Evolutionary conservation across 495 filamentous ascomycete genomes (phyloP).

Genomic region (Aspergillus funiculosus): DNA sequence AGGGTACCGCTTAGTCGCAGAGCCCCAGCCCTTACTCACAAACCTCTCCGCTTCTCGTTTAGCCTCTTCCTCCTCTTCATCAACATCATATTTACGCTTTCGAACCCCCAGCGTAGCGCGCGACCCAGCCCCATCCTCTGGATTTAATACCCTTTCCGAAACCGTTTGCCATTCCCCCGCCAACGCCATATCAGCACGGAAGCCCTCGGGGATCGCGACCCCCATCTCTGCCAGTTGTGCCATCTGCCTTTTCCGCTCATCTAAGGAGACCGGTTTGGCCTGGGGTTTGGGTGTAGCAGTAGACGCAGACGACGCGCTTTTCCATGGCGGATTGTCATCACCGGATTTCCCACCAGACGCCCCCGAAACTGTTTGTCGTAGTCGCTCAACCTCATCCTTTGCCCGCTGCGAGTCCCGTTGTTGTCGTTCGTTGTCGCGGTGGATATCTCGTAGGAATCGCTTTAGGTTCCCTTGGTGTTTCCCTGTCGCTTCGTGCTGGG

Average conservation of each 20-base stretch:
- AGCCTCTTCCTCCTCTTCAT: conserved; percentile 54
- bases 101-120: conserved; percentile 46
- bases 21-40: conserved; percentile 69
- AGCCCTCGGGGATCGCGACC: conserved; percentile 75
- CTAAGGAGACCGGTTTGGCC: conserved; percentile 44
- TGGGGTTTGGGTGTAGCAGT: conserved; percentile 20
- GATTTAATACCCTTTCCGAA: conserved; percentile 45
- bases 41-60: conserved; percentile 58
- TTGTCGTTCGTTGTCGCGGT: conserved; percentile 70
- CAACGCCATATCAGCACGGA: conserved; percentile 73
- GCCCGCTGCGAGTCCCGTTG: conserved; percentile 74
- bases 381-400: conserved; percentile 75
- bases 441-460: conserved; percentile 82
- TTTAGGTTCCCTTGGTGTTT: conserved; percentile 87
- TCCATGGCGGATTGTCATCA: conserved; percentile 21
- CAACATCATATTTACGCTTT: conserved; percentile 62
- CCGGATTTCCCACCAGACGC: conserved; percentile 24
- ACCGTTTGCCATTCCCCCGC: conserved; percentile 86
- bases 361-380: conserved; percentile 68
- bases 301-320: conserved; percentile 21
- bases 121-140: conserved; percentile 36
- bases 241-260: conserved; percentile 77
- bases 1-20: conserved; percentile 60
- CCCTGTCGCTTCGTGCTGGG: conserved; percentile 83
- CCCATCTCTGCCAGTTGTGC: conserved; percentile 85